Percentiles rank a stretch among this genome's conserved stretches.
Conservation (phyloP, 805 yeast genomes). For the Ogataea glucozyma region DNA sequence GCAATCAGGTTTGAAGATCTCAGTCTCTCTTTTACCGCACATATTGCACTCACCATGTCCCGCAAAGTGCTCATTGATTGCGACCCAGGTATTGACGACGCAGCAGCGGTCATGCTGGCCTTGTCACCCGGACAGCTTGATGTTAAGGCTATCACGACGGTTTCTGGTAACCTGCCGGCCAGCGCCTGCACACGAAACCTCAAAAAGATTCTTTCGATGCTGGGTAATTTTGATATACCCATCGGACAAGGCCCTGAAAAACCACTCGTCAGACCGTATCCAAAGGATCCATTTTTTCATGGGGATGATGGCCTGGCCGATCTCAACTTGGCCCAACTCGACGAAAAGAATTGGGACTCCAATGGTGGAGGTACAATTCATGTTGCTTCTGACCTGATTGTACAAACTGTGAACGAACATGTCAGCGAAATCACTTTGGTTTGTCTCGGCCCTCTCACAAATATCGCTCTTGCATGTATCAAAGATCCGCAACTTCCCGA, state of each 20-base stretch:
- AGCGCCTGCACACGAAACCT: slow-evolving; percentile 25
- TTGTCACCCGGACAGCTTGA: slow-evolving; percentile 26
- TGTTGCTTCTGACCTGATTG: slow-evolving; percentile 27
- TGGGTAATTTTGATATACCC: slow-evolving; percentile 22
- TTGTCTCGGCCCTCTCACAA: slow-evolving; percentile 30
- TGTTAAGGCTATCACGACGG: slow-evolving; percentile 32
- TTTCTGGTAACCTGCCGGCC: slow-evolving; percentile 29
- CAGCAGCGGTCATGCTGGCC: slow-evolving; percentile 28
- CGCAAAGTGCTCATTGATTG: slow-evolving; percentile 29
- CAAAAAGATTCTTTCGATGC: slow-evolving; percentile 26
- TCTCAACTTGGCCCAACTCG: slow-evolving; percentile 23
- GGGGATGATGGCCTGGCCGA: slow-evolving; percentile 31
- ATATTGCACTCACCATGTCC: not conserved
- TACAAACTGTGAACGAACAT: slow-evolving; percentile 22
- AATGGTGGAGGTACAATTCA: slow-evolving; percentile 7
- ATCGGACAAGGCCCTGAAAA: slow-evolving; percentile 33
- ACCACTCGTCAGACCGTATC: slow-evolving; percentile 29
- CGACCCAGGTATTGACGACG: slow-evolving; percentile 33
- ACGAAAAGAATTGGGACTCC: slow-evolving; percentile 18
- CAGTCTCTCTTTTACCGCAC: no score
- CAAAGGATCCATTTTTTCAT: slow-evolving; percentile 31
- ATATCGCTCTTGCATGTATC: slow-evolving; percentile 28
- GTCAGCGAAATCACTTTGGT: slow-evolving; percentile 21
- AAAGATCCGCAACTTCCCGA: slow-evolving; percentile 27
- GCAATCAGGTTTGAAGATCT: no score